phyloP scores from a whole-genome alignment of 179 eudicot genomes.

The Sideroxylon spinosum region DNA sequence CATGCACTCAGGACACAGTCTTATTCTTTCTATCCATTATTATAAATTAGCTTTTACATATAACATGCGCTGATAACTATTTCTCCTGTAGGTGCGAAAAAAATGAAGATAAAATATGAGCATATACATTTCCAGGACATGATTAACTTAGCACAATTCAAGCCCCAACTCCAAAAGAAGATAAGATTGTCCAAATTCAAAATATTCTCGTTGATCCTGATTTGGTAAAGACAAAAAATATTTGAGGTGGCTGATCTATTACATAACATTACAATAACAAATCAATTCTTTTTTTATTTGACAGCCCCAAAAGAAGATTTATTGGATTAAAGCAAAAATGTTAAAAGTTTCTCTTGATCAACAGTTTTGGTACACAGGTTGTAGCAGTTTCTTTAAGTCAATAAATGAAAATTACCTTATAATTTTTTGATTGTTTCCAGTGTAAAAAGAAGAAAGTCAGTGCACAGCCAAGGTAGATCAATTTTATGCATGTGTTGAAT shows the following conservation, averaged over 20 bases:
- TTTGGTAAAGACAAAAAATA: not conserved
- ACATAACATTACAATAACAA: no score
- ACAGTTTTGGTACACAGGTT: not conserved
- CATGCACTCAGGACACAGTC: no score
- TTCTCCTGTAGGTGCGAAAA: not conserved
- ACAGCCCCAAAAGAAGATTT: no score
- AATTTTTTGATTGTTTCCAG: not conserved
- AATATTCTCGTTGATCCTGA: no score
- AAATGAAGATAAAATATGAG: not conserved
- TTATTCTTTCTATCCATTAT: no score
- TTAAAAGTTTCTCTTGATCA: not conserved
- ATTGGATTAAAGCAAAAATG: not conserved
- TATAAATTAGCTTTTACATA: no score
- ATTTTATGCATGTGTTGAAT: no score
- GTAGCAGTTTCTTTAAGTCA: not conserved
- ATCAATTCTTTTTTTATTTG: not conserved
- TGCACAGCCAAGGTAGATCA: no score
- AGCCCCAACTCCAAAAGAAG: not conserved
- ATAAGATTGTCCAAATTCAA: no score
- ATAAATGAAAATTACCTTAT: not conserved
- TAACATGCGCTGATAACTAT: no score
- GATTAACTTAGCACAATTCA: not conserved
- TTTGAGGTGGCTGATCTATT: no score
- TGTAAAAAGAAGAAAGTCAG: no score
- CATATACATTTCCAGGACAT: not conserved